Evolutionary conservation across 345 rosid species (phyloP).

Genomic region (Eucalyptus fibrosa): DNA sequence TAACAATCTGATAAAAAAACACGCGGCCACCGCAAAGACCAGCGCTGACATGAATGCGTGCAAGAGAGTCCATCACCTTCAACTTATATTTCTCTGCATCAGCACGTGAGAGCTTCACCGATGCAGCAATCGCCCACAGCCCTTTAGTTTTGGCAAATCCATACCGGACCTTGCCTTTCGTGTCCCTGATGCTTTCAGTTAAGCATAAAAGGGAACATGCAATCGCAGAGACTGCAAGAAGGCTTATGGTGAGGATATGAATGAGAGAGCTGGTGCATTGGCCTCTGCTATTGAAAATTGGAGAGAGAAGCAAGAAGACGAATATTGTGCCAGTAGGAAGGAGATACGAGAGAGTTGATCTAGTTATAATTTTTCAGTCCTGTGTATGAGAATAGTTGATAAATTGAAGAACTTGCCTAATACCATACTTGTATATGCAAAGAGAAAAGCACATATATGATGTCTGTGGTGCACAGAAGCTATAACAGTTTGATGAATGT

Average conservation of each 20-base stretch:
- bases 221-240: slow-evolving; percentile 15
- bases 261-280: no score
- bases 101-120: slow-evolving; percentile 6
- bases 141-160: slow-evolving; percentile 43
- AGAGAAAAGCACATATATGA: not conserved
- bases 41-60: slow-evolving; percentile 39
- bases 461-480: not conserved
- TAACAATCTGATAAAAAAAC: slow-evolving; percentile 6
- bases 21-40: slow-evolving; percentile 34
- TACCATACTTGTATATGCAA: not conserved
- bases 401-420: not conserved
- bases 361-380: not conserved
- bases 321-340: slow-evolving; percentile 46
- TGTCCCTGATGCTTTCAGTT: slow-evolving; percentile 45
- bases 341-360: slow-evolving; percentile 19
- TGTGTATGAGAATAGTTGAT: not conserved
- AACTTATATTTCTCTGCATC: slow-evolving; percentile 23
- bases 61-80: slow-evolving; percentile 29
- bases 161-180: slow-evolving; percentile 51
- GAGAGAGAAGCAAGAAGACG: slow-evolving; percentile 41
- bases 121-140: slow-evolving; percentile 31
- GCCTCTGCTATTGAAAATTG: slow-evolving; percentile 27
- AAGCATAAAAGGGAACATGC: slow-evolving; percentile 42
- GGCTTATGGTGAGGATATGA: no score
- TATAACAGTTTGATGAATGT: not conserved